A percentile compares a stretch with the other conserved stretches of the same genome.
Evolutionary conservation across 2,329 filamentous ascomycete genomes (phyloP).

Genomic region (Calonectria fujianensis): DNA sequence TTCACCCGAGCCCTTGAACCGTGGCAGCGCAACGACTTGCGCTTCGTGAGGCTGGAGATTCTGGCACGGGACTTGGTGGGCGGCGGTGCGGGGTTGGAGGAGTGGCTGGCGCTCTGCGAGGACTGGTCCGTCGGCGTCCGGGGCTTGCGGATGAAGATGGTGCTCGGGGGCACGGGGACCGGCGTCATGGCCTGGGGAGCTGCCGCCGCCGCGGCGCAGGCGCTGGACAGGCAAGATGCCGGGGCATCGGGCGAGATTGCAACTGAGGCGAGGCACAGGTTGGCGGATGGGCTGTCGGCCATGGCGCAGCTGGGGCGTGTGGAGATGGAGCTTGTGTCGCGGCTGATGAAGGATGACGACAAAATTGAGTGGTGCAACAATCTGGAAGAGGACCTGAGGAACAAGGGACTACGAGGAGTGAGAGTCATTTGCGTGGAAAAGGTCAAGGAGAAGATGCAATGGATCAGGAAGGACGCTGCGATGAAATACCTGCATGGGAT

Average conservation of each 20-base stretch:
- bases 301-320: constrained; percentile 59
- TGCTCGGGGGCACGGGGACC: constrained; percentile 47
- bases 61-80: constrained; percentile 61
- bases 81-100: constrained; percentile 51
- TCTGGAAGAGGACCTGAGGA: constrained; percentile 56
- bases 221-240: constrained; percentile 48
- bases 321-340: constrained; percentile 64
- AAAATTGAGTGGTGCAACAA: constrained; percentile 61
- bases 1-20: constrained; percentile 59
- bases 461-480: constrained; percentile 49
- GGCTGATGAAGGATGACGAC: constrained; percentile 55
- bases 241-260: constrained; percentile 45
- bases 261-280: constrained; percentile 46
- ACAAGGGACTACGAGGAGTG: constrained; percentile 36
- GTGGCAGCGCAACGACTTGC: constrained; percentile 66
- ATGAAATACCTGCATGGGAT: constrained; percentile 42
- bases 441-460: constrained; percentile 51
- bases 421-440: constrained; percentile 54
- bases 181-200: constrained; percentile 42
- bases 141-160: constrained; percentile 64
- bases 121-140: constrained; percentile 60
- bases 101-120: constrained; percentile 62
- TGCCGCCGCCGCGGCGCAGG: constrained; percentile 46
- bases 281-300: constrained; percentile 56
- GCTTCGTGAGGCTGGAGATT: constrained; percentile 65